These are phyloP conservation scores for Dunaliella primolecta DNA, from an alignment of 139 green algal genomes.

Conservation along the genomic window DNA sequence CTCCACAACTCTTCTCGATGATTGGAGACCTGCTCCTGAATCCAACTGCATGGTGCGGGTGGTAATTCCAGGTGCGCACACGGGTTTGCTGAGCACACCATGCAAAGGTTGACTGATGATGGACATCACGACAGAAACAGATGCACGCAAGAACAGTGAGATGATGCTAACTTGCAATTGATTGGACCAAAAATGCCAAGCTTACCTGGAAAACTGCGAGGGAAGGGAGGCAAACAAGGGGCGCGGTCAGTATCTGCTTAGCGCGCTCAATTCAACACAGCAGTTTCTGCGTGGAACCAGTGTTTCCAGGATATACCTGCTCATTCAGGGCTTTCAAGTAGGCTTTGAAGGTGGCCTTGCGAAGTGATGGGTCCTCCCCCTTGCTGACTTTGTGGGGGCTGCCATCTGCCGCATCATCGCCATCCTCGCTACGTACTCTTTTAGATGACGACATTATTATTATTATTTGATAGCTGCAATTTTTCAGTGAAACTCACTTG, in stretches of 20 bases:
- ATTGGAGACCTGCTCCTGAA: conserved; percentile 16
- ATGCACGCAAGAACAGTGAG: neutral
- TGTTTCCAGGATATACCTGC: too few relatives aligned
- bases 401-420: neutral
- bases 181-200: neutral
- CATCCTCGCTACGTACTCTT: neutral
- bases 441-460: neutral
- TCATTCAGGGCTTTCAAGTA: neutral
- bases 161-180: neutral
- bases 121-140: neutral
- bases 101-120: neutral
- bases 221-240: neutral
- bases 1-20: conserved; percentile 42
- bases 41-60: conserved; percentile 48
- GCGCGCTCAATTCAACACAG: neutral
- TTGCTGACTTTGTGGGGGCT: neutral
- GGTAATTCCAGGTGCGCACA: neutral
- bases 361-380: too few relatives aligned
- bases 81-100: neutral
- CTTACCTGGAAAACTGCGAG: conserved; percentile 4
- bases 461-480: neutral
- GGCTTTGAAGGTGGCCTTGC: conserved; percentile 10
- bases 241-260: neutral
- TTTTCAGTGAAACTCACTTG: neutral
- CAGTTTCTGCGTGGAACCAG: too few relatives aligned